Percentiles rank a stretch among this genome's conserved stretches.
phyloP scores from a whole-genome alignment of 306 rosid genomes.

The Begonia fuchsioides region DNA sequence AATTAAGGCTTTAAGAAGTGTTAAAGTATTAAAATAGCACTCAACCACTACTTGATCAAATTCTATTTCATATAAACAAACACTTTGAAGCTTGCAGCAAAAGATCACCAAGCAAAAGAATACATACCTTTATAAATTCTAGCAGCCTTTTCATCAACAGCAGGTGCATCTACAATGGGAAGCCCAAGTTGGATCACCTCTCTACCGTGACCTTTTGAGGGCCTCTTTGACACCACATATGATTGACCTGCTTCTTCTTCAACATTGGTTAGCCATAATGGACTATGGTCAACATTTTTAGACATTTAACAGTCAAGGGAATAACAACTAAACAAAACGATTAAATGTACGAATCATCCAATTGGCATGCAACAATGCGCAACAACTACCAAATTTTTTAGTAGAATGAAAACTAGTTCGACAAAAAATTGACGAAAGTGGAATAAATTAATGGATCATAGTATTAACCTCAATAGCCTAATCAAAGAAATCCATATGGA shows the following conservation, averaged over 20 bases:
- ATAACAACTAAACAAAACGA: too few relatives aligned
- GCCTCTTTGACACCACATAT: constrained; percentile 49
- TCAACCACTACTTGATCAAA: too few relatives aligned
- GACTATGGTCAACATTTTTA: neutral
- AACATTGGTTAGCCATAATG: neutral
- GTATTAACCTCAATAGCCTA: too few relatives aligned
- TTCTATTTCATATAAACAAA: neutral
- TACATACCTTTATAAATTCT: constrained; percentile 53
- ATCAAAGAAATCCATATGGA: too few relatives aligned
- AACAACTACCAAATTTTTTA: too few relatives aligned
- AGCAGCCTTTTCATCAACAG: constrained; percentile 38
- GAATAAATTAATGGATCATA: too few relatives aligned
- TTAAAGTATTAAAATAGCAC: neutral
- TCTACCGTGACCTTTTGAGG: constrained; percentile 75
- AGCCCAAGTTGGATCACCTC: constrained; percentile 69
- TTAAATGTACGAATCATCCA: too few relatives aligned
- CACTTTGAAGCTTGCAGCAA: neutral
- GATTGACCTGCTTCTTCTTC: constrained; percentile 40
- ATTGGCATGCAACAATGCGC: too few relatives aligned
- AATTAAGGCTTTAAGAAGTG: neutral
- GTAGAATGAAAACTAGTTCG: too few relatives aligned
- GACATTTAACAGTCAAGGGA: neutral
- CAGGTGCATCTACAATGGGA: constrained; percentile 53
- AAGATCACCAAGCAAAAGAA: neutral
- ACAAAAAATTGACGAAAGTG: too few relatives aligned